phyloP scores from a whole-genome alignment of 2,329 filamentous ascomycete species.

The Ophiostoma ulmi region DNA sequence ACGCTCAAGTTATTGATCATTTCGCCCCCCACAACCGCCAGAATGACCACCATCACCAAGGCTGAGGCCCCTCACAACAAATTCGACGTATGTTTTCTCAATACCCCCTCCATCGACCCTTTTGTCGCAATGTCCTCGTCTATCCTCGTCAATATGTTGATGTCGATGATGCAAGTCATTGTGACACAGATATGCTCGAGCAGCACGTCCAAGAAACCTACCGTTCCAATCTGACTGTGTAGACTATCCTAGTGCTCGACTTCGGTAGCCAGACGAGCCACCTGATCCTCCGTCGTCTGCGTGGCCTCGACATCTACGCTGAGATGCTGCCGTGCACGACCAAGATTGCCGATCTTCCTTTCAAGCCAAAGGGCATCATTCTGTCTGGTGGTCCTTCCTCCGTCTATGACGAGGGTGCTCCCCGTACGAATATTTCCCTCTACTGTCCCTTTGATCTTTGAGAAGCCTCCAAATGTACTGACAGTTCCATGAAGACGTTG shows the following conservation, averaged over 20 bases:
- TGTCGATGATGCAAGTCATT: background rate
- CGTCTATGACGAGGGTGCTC: constrained; percentile 22
- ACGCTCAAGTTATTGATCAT: constrained; percentile 10
- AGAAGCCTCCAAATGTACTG: background rate
- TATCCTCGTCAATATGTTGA: background rate
- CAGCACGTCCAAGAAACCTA: background rate
- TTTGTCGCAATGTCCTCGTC: background rate
- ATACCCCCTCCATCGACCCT: background rate
- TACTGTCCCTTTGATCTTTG: background rate
- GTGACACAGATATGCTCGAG: background rate
- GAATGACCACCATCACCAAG: constrained; percentile 19
- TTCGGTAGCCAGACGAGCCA: constrained; percentile 69
- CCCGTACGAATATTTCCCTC: constrained; percentile 34
- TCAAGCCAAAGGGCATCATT: constrained; percentile 79
- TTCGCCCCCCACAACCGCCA: constrained; percentile 7
- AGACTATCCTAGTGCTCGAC: constrained; percentile 68
- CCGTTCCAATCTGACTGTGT: background rate
- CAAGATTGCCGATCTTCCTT: constrained; percentile 70
- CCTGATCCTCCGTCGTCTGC: constrained; percentile 68
- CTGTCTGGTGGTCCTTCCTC: constrained; percentile 46
- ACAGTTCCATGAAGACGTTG: constrained; percentile 50
- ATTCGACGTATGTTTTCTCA: constrained; percentile 21
- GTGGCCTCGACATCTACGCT: constrained; percentile 66
- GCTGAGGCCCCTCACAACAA: constrained; percentile 22
- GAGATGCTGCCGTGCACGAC: constrained; percentile 87